Evolutionary conservation across 2,329 filamentous ascomycete species (phyloP), one percentile per base, ranked within the genome.

Genomic region (Penicillium sp.): DNA sequence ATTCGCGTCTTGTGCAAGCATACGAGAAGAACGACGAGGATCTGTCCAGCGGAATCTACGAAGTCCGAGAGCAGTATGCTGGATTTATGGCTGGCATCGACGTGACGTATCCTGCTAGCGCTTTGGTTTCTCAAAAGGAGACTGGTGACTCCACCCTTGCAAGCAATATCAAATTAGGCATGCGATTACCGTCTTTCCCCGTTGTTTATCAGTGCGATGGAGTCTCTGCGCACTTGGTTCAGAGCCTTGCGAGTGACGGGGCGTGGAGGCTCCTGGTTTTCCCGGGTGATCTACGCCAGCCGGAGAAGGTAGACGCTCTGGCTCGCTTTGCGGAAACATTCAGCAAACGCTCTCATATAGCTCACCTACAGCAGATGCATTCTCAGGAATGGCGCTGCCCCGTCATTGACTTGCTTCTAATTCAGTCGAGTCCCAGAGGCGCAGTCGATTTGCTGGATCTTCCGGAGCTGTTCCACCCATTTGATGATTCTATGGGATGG

Each of bases 381-480:
- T 8, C n/a, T 18, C 7, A 19, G n/a, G 16, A 5, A 19, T 14
- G 20, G n/a, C n/a, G n/a, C 6, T 19, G 17, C 3, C 27, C 34
- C n/a, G 13, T n/a, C 2, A 16, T 44, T 4, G 39, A 51, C 10
- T 25, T 28, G 0, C 14, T 52, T 8, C 26, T 56, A 4, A 37
- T 56, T 2, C 45, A 56, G 35, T 30, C 44, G 4, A 33, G 39
- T 10, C 33, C 42, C 11, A 35, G 35, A 16, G 17, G 15, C 2
- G 21, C 10, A 0, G 20, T 47, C 7, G 36, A 41, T 4, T 21
- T 51, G n/a, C n/a, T 46, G 6, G 41, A 48, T 14, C 36, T 52
- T 3, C 48, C 50, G 4, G 29, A 40, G 2, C 11, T 45, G 0
- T 56, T 57, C 19, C 48, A 43, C 10, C 50, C 47, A 0, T 54